phyloP scores from a whole-genome alignment of 2,329 filamentous ascomycete species.

The Colletotrichum scovillei region DNA sequence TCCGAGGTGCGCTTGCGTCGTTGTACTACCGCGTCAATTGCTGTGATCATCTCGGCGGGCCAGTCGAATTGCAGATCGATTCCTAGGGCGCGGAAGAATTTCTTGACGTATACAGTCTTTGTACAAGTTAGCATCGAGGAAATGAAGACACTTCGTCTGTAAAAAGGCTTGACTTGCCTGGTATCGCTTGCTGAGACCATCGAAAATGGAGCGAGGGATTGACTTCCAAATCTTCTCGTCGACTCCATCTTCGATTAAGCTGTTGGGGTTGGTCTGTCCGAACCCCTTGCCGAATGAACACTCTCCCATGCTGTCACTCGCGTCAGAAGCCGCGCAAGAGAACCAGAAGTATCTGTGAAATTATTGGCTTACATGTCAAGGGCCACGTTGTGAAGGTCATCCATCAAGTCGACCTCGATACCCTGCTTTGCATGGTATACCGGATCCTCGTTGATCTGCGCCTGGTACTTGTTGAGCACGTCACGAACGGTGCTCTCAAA shows the following conservation, averaged over 20 bases:
- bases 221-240: constrained; percentile 29
- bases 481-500: constrained; percentile 38
- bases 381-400: constrained; percentile 42
- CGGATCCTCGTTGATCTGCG: constrained; percentile 14
- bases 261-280: constrained; percentile 40
- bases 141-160: neutral
- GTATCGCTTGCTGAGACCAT: constrained; percentile 33
- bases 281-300: constrained; percentile 43
- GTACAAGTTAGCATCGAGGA: neutral
- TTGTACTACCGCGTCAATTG: constrained; percentile 31
- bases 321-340: neutral
- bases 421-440: constrained; percentile 31
- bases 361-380: constrained; percentile 38
- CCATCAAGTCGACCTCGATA: constrained; percentile 41
- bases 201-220: constrained; percentile 31
- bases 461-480: constrained; percentile 27
- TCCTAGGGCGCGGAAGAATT: constrained; percentile 17
- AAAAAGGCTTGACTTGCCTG: neutral
- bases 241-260: constrained; percentile 25
- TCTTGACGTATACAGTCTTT: constrained; percentile 29
- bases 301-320: constrained; percentile 38
- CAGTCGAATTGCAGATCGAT: constrained; percentile 28
- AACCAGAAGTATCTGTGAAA: neutral
- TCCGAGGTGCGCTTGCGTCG: constrained; percentile 23
- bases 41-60: constrained; percentile 32